A percentile compares a stretch with the other conserved stretches of the same genome.
phyloP scores from a whole-genome alignment of 192 early-diverging fungal species.

The Podila epigama region DNA sequence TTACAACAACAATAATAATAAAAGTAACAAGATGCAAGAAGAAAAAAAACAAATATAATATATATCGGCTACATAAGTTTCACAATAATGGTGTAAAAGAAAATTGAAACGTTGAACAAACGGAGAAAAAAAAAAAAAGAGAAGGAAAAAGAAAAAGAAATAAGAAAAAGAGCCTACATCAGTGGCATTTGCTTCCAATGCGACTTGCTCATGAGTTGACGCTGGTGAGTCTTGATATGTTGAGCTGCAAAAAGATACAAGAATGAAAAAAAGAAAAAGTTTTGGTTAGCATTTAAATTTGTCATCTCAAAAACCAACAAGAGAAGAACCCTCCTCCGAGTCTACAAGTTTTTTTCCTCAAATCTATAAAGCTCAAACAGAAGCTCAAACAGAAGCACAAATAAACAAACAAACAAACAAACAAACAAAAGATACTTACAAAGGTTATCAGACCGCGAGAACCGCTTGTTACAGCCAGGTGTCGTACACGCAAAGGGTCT shows the following conservation, averaged over 20 bases:
- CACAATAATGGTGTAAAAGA: neutral
- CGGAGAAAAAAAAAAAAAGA: neutral
- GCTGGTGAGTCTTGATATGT: slow-evolving; percentile 47
- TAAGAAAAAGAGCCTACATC: neutral
- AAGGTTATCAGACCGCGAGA: slow-evolving; percentile 80
- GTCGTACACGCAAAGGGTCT: slow-evolving; percentile 70
- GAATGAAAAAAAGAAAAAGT: neutral
- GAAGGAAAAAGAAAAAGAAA: neutral
- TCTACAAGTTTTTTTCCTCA: too few relatives aligned
- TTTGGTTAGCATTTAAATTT: too few relatives aligned
- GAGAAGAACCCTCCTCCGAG: too few relatives aligned
- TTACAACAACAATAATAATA: neutral
- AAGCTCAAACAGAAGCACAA: too few relatives aligned
- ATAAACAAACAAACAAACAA: neutral
- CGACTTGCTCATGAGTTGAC: slow-evolving; percentile 35
- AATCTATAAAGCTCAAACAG: too few relatives aligned
- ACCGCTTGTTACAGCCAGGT: slow-evolving; percentile 79
- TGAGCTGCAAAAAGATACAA: slow-evolving; percentile 14
- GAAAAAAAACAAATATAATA: neutral
- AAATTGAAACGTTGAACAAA: neutral
- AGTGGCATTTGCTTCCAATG: slow-evolving; percentile 32
- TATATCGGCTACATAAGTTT: too few relatives aligned
- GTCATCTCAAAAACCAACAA: too few relatives aligned
- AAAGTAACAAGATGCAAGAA: neutral
- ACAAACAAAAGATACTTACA: slow-evolving; percentile 20